These are phyloP conservation scores for Kodamaea leandrae DNA, from an alignment of 805 yeast species.

Conservation along the genomic window DNA sequence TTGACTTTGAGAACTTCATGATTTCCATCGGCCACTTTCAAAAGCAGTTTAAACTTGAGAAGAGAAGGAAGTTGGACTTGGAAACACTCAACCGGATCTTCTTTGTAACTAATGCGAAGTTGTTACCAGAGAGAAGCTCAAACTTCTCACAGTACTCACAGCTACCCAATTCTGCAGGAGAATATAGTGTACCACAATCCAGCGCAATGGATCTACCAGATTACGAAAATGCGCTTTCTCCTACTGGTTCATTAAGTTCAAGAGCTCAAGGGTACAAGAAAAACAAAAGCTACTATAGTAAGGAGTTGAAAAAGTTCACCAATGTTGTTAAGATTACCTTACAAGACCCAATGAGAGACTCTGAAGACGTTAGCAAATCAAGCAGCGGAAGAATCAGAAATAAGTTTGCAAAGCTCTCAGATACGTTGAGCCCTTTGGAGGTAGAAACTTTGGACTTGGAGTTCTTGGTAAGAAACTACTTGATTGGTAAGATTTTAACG, in stretches of 20 bases:
- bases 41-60: conserved; percentile 56
- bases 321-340: conserved; percentile 72
- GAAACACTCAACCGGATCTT: conserved; percentile 45
- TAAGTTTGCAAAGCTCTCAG: conserved; percentile 35
- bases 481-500: conserved; percentile 33
- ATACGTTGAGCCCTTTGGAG: conserved; percentile 33
- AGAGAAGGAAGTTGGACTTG: conserved; percentile 54
- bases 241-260: conserved; percentile 5
- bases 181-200: background rate
- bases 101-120: conserved; percentile 32
- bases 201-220: conserved; percentile 4
- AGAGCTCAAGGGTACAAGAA: conserved; percentile 15
- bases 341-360: conserved; percentile 48
- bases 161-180: background rate
- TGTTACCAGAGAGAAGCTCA: conserved; percentile 17
- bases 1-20: conserved; percentile 69
- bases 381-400: conserved; percentile 31
- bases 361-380: conserved; percentile 13
- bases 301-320: conserved; percentile 49
- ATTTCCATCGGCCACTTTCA: conserved; percentile 74
- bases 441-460: conserved; percentile 43
- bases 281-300: conserved; percentile 35
- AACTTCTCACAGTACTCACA: conserved; percentile 3
- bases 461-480: conserved; percentile 26
- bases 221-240: conserved; percentile 1